Evolutionary conservation across 768 basidiomycete species (phyloP).

Genomic region (Pisolithus albus): DNA sequence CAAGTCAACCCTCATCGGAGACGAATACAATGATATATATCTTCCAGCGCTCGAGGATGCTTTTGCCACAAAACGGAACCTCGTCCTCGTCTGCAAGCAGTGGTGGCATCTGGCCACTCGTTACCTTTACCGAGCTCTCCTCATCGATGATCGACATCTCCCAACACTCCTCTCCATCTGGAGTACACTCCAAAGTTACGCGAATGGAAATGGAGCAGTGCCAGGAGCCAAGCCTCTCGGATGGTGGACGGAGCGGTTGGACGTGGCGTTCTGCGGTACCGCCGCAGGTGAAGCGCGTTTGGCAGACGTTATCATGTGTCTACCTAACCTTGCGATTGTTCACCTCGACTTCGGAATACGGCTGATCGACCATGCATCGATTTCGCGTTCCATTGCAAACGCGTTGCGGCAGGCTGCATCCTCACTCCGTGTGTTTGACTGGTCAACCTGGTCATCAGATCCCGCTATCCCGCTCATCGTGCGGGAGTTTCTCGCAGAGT

Average conservation of each 20-base stretch:
- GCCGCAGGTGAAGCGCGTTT: conserved; percentile 6
- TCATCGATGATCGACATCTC: conserved; percentile 7
- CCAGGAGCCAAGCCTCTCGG: conserved; percentile 11
- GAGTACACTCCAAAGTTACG: conserved; percentile 8
- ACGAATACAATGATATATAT: conserved; percentile 1
- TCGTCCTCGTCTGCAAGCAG: conserved; percentile 24
- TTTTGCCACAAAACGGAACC: conserved; percentile 18
- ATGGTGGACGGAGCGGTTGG: conserved; percentile 18
- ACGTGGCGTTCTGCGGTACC: conserved; percentile 17
- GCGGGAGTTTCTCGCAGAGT: conserved; percentile 4
- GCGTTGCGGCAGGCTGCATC: conserved; percentile 12
- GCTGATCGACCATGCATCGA: not conserved
- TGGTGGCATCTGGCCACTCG: conserved; percentile 23
- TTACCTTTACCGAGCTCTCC: conserved; percentile 19
- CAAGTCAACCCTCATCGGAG: conserved; percentile 8
- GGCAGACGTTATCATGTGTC: conserved; percentile 7
- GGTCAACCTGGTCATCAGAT: not conserved
- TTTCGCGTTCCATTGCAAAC: conserved; percentile 7
- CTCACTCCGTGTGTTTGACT: conserved; percentile 19
- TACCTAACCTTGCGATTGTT: conserved; percentile 16
- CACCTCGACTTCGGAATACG: conserved; percentile 6
- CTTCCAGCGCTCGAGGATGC: conserved; percentile 7
- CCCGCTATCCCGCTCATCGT: not conserved
- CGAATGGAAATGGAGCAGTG: conserved; percentile 6
- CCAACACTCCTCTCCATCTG: conserved; percentile 17